phyloP scores from a whole-genome alignment of 2,329 filamentous ascomycete species.

The Sordariomycetes sp. region DNA sequence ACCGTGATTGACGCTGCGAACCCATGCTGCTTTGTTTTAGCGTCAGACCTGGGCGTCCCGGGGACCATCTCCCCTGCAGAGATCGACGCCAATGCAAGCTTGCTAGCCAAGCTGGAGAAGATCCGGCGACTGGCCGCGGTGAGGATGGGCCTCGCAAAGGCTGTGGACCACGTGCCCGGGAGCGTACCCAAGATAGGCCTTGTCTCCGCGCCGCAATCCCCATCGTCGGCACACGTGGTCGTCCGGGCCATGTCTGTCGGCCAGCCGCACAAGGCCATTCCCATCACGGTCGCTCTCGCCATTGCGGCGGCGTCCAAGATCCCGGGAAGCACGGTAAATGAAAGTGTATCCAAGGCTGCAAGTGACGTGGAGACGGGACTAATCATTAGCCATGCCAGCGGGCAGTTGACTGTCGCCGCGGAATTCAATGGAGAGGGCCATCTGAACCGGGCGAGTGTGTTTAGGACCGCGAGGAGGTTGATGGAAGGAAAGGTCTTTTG shows the following conservation, averaged over 20 bases:
- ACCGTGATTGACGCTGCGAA: conserved; percentile 53
- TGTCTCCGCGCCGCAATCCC: conserved; percentile 27
- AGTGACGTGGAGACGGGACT: conserved; percentile 13
- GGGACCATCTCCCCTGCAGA: conserved; percentile 37
- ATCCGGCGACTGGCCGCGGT: conserved; percentile 44
- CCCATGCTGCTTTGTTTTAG: conserved; percentile 48
- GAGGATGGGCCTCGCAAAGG: conserved; percentile 43
- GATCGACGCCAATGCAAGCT: conserved; percentile 28
- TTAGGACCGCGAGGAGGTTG: conserved; percentile 29
- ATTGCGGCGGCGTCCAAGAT: conserved; percentile 33
- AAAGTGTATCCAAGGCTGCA: conserved; percentile 13
- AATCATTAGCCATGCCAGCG: conserved; percentile 30
- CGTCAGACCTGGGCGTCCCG: conserved; percentile 34
- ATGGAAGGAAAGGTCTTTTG: conserved; percentile 28
- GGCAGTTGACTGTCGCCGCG: conserved; percentile 26
- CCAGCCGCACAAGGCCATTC: conserved; percentile 41
- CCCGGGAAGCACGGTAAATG: conserved; percentile 21
- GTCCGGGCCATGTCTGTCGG: conserved; percentile 40
- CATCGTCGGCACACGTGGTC: conserved; percentile 12
- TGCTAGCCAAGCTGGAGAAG: conserved; percentile 34
- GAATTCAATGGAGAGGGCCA: conserved; percentile 19
- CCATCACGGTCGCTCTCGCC: conserved; percentile 39
- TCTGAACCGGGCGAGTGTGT: conserved; percentile 25
- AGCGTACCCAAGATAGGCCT: conserved; percentile 53
- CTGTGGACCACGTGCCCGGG: conserved; percentile 23